Percentiles rank a stretch among this genome's conserved stretches.
Conservation (phyloP, 2,329 filamentous ascomycete species). For the Raffaelea arxii region DNA sequence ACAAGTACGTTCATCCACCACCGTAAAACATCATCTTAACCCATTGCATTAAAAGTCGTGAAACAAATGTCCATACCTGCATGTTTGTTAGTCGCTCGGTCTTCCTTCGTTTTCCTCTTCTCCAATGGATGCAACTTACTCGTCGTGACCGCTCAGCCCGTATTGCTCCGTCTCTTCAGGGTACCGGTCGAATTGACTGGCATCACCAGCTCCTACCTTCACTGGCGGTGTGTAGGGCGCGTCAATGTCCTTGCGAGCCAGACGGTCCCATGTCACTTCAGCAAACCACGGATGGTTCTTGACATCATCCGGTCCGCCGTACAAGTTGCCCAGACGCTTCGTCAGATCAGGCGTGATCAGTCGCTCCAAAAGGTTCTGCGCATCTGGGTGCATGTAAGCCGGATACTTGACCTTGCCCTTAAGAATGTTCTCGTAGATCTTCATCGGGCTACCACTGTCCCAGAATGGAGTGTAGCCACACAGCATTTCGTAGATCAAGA, state of each 20-base stretch:
- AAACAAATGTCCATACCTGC: conserved; percentile 65
- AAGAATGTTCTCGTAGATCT: conserved; percentile 99
- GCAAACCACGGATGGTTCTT: conserved; percentile 95
- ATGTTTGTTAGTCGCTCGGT: background rate
- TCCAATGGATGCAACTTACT: conserved; percentile 51
- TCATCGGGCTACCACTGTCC: conserved; percentile 96
- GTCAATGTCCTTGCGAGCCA: conserved; percentile 94
- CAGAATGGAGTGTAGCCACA: conserved; percentile 98
- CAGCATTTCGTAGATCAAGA: conserved; percentile 98
- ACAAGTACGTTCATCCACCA: background rate
- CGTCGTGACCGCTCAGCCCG: conserved; percentile 66
- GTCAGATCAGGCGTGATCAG: conserved; percentile 92
- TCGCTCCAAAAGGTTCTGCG: conserved; percentile 82
- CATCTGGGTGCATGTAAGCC: conserved; percentile 87
- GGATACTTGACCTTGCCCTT: conserved; percentile 95
- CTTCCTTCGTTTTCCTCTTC: background rate
- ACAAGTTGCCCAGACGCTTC: conserved; percentile 88
- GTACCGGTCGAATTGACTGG: conserved; percentile 96
- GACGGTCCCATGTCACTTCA: conserved; percentile 93
- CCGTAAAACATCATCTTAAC: background rate
- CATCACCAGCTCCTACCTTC: conserved; percentile 85
- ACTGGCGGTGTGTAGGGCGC: conserved; percentile 96
- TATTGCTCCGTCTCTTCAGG: conserved; percentile 95
- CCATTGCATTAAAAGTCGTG: conserved; percentile 51
- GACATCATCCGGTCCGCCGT: conserved; percentile 81